Evolutionary conservation across 208 protist genomes (phyloP).

Genomic region (Crithidia bombi): DNA sequence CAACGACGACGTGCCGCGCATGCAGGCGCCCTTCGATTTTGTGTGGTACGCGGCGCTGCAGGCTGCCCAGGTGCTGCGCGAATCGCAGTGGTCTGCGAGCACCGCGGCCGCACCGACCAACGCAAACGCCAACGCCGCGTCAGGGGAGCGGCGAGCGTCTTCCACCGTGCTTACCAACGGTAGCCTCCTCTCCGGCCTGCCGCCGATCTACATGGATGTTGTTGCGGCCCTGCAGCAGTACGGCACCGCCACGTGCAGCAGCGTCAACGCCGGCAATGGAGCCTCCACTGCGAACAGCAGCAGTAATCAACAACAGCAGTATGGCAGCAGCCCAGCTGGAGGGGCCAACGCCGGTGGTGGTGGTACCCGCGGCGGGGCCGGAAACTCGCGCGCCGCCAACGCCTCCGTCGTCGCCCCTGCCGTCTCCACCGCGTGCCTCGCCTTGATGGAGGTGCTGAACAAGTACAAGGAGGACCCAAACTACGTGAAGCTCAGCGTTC

Average conservation of each 20-base stretch:
- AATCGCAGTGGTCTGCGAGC: neutral
- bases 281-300: neutral
- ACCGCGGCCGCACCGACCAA: neutral
- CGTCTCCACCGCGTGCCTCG: neutral
- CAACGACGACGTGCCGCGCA: neutral
- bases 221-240: slow-evolving; percentile 35
- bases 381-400: neutral
- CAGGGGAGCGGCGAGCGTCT: neutral
- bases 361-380: neutral
- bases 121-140: neutral
- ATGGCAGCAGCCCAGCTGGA: neutral
- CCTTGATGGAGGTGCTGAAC: slow-evolving; percentile 44
- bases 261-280: neutral
- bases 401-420: neutral
- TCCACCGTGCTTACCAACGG: neutral
- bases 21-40: slow-evolving; percentile 25
- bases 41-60: slow-evolving; percentile 12
- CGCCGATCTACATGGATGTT: slow-evolving; percentile 43
- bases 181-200: slow-evolving; percentile 40
- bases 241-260: neutral
- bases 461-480: slow-evolving; percentile 48
- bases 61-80: slow-evolving; percentile 15
- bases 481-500: slow-evolving; percentile 51
- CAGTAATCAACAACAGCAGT: neutral
- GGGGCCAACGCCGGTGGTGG: neutral